Percentiles rank a stretch among this genome's conserved stretches.
Evolutionary conservation across 1,284 basidiomycete species (phyloP).

Genomic region (Rhodotorula sp.): DNA sequence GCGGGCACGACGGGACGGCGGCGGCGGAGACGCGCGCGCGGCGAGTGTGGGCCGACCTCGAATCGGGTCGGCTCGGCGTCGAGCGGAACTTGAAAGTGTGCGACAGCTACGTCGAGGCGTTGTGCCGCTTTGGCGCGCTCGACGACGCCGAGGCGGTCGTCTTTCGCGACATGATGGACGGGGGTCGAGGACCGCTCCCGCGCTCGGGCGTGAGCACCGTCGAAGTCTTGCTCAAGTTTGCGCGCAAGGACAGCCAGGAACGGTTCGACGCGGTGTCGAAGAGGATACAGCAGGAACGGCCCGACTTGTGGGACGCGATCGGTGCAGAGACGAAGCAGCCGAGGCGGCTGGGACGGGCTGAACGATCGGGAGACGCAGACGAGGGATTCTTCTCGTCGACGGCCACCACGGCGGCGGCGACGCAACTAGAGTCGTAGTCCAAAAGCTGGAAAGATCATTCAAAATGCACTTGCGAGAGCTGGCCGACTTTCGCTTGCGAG

Average conservation of each 20-base stretch:
- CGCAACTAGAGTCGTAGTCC: neutral
- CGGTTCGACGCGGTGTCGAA: neutral
- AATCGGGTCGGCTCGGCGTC: slow-evolving; percentile 54
- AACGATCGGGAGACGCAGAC: neutral
- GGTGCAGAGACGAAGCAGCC: slow-evolving; percentile 1
- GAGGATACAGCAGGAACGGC: slow-evolving; percentile 6
- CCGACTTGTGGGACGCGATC: slow-evolving; percentile 12
- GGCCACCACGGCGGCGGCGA: neutral
- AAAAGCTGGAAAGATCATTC: too few relatives aligned
- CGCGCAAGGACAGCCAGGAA: slow-evolving; percentile 28
- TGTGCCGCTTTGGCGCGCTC: slow-evolving; percentile 67
- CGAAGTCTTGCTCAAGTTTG: slow-evolving; percentile 50
- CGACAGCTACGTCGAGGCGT: slow-evolving; percentile 80
- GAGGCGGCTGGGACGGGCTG: neutral
- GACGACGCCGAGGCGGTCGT: slow-evolving; percentile 68
- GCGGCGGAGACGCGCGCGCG: slow-evolving; percentile 9
- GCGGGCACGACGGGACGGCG: slow-evolving; percentile 59
- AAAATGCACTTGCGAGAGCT: too few relatives aligned
- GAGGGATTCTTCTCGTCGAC: neutral
- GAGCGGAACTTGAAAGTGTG: slow-evolving; percentile 60
- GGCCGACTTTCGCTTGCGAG: too few relatives aligned
- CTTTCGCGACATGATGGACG: slow-evolving; percentile 61
- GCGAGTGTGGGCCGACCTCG: slow-evolving; percentile 30
- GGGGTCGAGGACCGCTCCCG: slow-evolving; percentile 43
- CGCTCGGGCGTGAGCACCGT: slow-evolving; percentile 38